phyloP scores from a whole-genome alignment of 192 early-diverging fungal genomes.

The Umbelopsis vinacea region DNA sequence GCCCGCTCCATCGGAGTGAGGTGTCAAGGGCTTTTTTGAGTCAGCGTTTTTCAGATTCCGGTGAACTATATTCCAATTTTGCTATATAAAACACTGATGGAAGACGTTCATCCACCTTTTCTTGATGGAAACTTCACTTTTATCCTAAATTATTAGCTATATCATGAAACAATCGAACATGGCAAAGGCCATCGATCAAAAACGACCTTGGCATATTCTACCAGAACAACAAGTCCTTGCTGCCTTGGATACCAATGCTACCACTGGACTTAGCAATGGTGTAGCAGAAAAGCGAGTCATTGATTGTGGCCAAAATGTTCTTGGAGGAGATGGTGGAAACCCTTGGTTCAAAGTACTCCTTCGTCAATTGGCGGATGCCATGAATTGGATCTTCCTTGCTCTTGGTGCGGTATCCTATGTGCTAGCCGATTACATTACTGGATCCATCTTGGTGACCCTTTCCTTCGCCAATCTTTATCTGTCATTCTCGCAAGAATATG shows the following conservation, averaged over 20 bases:
- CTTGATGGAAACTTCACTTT: no score
- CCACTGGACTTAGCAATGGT: constrained; percentile 43
- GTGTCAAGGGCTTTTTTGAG: no score
- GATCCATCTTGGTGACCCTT: constrained; percentile 76
- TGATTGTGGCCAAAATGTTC: constrained; percentile 63
- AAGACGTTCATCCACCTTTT: no score
- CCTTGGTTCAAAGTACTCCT: constrained; percentile 63
- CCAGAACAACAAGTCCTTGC: not conserved
- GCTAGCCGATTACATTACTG: constrained; percentile 67
- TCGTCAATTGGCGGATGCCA: constrained; percentile 64
- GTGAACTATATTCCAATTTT: no score
- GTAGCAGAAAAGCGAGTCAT: constrained; percentile 45
- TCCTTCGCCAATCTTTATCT: constrained; percentile 86
- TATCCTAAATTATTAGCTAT: no score
- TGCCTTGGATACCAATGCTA: constrained; percentile 35
- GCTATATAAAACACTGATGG: no score
- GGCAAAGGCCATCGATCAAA: constrained; percentile 14
- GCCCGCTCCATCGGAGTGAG: no score
- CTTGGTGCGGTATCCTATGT: constrained; percentile 57
- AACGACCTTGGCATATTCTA: constrained; percentile 6
- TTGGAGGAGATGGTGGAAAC: constrained; percentile 63
- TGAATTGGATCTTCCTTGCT: constrained; percentile 61
- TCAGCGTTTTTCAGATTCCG: no score
- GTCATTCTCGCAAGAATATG: constrained; percentile 95
- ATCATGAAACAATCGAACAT: no score